Conservation (phyloP, 1,284 basidiomycete species). For the Wolfiporia cocos region DNA sequence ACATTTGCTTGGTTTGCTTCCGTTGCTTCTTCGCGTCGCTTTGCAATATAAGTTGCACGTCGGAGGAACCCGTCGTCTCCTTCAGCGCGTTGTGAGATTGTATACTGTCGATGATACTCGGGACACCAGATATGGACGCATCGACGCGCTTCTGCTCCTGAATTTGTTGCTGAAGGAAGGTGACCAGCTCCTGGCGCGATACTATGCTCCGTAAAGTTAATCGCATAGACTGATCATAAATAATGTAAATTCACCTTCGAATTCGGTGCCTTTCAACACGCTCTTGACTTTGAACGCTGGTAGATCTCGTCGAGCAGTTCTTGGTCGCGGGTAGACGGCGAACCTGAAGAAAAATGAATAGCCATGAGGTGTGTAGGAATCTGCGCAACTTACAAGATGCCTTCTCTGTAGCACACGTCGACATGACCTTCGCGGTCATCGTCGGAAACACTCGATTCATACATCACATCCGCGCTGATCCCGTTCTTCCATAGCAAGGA, state of each 20-base stretch:
- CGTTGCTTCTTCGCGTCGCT: constrained; percentile 68
- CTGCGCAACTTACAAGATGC: constrained; percentile 58
- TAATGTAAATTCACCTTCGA: constrained; percentile 45
- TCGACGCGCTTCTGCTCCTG: constrained; percentile 74
- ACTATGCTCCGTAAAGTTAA: constrained; percentile 30
- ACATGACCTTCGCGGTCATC: constrained; percentile 57
- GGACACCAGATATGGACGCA: constrained; percentile 50
- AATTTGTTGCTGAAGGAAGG: constrained; percentile 72
- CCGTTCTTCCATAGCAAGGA: constrained; percentile 75
- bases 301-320: constrained; percentile 50
- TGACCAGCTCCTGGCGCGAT: constrained; percentile 62
- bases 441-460: constrained; percentile 62
- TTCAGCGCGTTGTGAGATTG: constrained; percentile 30
- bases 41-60: constrained; percentile 62
- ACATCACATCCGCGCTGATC: constrained; percentile 86
- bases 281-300: constrained; percentile 78
- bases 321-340: constrained; percentile 62
- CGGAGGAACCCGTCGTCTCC: constrained; percentile 35
- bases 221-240: neutral
- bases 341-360: constrained; percentile 42
- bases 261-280: constrained; percentile 67
- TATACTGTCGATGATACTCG: constrained; percentile 32
- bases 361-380: neutral
- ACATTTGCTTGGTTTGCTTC: constrained; percentile 64
- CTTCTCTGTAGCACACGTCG: constrained; percentile 66